Evolutionary conservation across 148 eudicot species (phyloP), one percentile per base, ranked within the genome.

Genomic region (Fagopyrum esculentum): DNA sequence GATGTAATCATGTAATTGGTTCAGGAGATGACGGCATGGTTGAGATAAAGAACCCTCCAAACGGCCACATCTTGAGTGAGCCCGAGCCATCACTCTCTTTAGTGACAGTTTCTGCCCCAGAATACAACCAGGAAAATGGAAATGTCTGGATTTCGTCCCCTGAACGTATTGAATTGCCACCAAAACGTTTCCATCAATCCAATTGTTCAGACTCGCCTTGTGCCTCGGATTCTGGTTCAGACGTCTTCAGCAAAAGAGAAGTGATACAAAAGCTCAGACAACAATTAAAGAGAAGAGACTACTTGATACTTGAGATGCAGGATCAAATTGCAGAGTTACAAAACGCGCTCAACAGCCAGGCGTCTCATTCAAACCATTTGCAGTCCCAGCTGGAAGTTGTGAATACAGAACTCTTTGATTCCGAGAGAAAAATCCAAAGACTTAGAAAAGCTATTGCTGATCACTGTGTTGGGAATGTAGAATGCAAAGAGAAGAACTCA

Each of bases 181-280:
- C 89, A 40, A 95, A 90, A 76, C 94, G 92, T 64, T 90, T 86
- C 72, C 90, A 89, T 73, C 90, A 81, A 19, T 92, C 98, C 35
- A 92, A 90, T 82, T 87, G 87, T 84, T 92, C 93, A 2, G 93
- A 88, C 73, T 95, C 99, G 3, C 97, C 98, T 70, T 85, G 88
- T 80, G 89, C 89, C 76, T 95, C 99, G 2, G 99, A 95, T 74
- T 89, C 94, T 22, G 97, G 99, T 12, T 95, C 99, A 4, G 99
- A 95, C 74, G 85, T 95, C 66, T 95, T 83, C 82, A 92, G 85
- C 90, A 95, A 95, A 77, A 82, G 98, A 75, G 99, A 95, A 68
- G 99, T 92, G 55, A 87, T 95, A 51, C 99, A 95, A 64, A 95
- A 92, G 80, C 91, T 95, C 77, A 89, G 99, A 71, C 98, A 85